Percentiles rank a stretch among this genome's conserved stretches.
These are phyloP conservation scores for Fusarium buxicola DNA, from an alignment of 2,329 filamentous ascomycete genomes.

Conservation along the genomic window DNA sequence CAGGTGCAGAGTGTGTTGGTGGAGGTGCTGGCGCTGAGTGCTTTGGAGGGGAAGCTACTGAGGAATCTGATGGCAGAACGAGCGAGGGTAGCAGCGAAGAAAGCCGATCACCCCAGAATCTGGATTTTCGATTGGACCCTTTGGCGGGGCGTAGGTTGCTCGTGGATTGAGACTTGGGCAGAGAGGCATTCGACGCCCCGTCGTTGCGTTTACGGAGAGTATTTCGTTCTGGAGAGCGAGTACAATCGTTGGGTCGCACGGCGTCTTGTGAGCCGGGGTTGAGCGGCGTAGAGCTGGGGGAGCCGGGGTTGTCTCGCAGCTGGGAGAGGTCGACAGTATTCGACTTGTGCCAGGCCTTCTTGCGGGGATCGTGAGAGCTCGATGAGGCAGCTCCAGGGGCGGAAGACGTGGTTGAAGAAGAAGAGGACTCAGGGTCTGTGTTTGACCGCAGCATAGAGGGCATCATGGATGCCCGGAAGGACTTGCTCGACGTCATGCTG, in stretches of 20 bases:
- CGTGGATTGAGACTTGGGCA: constrained; percentile 37
- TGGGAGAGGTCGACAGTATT: constrained; percentile 42
- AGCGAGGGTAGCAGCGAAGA: constrained; percentile 54
- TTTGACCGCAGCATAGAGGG: constrained; percentile 51
- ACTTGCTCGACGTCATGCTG: constrained; percentile 62
- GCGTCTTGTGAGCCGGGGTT: constrained; percentile 24
- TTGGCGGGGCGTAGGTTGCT: constrained; percentile 30
- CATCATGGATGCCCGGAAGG: constrained; percentile 53
- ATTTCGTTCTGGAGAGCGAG: constrained; percentile 37
- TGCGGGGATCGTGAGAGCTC: constrained; percentile 32
- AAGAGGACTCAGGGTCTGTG: constrained; percentile 45
- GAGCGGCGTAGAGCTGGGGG: constrained; percentile 17
- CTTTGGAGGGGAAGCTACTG: constrained; percentile 39
- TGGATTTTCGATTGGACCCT: constrained; percentile 47
- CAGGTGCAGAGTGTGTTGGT: constrained; percentile 26
- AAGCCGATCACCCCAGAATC: constrained; percentile 52
- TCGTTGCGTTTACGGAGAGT: constrained; percentile 35
- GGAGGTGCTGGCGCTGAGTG: constrained; percentile 31
- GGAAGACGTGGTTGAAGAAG: constrained; percentile 26
- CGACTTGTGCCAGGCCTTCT: constrained; percentile 42
- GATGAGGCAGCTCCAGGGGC: constrained; percentile 1
- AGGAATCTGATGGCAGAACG: constrained; percentile 50
- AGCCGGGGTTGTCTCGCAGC: constrained; percentile 33
- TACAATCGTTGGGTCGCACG: constrained; percentile 35
- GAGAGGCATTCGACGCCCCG: constrained; percentile 15